A percentile compares a stretch with the other conserved stretches of the same genome.
Evolutionary conservation across 805 yeast genomes (phyloP).

Genomic region (Maudiozyma turicensis): DNA sequence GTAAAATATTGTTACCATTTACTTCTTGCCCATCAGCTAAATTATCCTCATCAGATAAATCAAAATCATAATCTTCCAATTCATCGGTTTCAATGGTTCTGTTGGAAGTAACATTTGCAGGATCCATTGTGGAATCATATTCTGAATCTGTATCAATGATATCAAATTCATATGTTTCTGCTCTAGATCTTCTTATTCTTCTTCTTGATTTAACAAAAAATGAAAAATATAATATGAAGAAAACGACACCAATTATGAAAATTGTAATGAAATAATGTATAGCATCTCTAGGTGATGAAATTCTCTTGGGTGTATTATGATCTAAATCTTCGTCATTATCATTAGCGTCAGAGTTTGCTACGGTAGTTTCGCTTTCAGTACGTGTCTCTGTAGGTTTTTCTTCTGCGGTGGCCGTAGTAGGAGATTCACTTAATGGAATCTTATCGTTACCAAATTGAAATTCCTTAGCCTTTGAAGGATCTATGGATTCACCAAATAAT

Average conservation of each 20-base stretch:
- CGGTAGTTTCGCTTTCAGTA: neutral
- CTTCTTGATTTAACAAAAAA: constrained; percentile 35
- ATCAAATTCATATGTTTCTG: constrained; percentile 68
- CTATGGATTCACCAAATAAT: constrained; percentile 72
- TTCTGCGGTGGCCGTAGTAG: constrained; percentile 2
- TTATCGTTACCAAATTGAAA: constrained; percentile 37
- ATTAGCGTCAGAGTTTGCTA: too few relatives aligned
- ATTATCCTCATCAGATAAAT: constrained; percentile 26
- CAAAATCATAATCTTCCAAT: constrained; percentile 27
- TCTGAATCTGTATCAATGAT: constrained; percentile 57
- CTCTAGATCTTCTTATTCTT: constrained; percentile 46
- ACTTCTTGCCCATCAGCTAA: neutral
- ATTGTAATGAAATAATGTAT: constrained; percentile 55
- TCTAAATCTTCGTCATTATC: constrained; percentile 5
- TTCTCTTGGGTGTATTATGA: constrained; percentile 24
- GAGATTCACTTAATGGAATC: constrained; percentile 17
- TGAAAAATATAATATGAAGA: constrained; percentile 36
- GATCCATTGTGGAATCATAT: constrained; percentile 25
- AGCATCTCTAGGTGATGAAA: constrained; percentile 36
- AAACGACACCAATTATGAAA: constrained; percentile 47
- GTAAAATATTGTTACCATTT: neutral
- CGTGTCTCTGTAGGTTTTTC: neutral
- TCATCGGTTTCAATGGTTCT: constrained; percentile 11
- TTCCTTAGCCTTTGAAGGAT: constrained; percentile 49
- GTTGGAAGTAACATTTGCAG: constrained; percentile 9